Evolutionary conservation across 345 rosid species (phyloP).

Genomic region (Turritis glabra): DNA sequence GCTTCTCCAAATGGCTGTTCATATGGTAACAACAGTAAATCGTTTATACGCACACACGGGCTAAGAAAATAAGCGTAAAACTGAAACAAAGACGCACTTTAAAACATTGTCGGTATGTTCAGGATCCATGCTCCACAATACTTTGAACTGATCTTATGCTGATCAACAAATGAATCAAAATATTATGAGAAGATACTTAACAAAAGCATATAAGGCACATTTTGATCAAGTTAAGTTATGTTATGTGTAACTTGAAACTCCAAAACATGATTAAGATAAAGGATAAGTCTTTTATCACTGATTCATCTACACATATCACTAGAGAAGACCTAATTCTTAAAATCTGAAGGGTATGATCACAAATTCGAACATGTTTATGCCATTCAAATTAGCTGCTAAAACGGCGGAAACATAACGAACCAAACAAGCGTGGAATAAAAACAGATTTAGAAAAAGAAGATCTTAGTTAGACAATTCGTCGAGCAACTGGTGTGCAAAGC

Average conservation of each 20-base stretch:
- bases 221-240: neutral
- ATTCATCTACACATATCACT: neutral
- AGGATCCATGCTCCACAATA: neutral
- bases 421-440: neutral
- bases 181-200: neutral
- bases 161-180: neutral
- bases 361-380: neutral
- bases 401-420: neutral
- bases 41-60: neutral
- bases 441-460: neutral
- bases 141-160: neutral
- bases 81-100: neutral
- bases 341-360: neutral
- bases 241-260: too few relatives aligned
- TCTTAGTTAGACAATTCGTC: neutral
- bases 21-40: neutral
- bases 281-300: neutral
- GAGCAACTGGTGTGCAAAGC: constrained; percentile 1
- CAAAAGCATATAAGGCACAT: neutral
- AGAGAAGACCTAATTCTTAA: neutral
- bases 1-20: constrained; percentile 4
- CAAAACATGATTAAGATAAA: neutral
- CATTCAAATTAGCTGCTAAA: neutral
- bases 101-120: neutral
- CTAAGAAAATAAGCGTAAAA: neutral